These are phyloP conservation scores for Choiromyces venosus DNA, from an alignment of 495 filamentous ascomycete genomes.

Conservation along the genomic window DNA sequence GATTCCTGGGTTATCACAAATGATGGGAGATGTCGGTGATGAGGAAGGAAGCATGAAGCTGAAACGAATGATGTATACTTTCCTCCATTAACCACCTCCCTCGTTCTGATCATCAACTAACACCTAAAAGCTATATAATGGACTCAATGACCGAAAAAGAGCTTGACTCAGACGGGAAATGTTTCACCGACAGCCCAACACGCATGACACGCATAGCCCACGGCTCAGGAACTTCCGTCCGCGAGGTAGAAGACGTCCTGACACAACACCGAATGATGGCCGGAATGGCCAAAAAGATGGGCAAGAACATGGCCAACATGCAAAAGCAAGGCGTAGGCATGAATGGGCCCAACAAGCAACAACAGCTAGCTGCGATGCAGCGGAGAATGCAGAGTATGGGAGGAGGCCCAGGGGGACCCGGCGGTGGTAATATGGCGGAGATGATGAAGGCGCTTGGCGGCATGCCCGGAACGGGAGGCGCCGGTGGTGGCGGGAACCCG, in stretches of 20 bases:
- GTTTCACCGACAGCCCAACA: slow-evolving; percentile 85
- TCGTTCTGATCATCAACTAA: slow-evolving; percentile 1
- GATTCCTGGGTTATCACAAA: slow-evolving; percentile 88
- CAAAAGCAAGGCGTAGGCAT: slow-evolving; percentile 85
- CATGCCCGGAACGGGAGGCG: slow-evolving; percentile 49
- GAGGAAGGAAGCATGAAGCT: slow-evolving; percentile 89
- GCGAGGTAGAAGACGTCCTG: slow-evolving; percentile 95
- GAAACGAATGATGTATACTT: slow-evolving; percentile 73
- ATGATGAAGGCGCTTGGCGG: slow-evolving; percentile 83
- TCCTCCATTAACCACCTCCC: background rate
- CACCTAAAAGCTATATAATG: slow-evolving; percentile 66
- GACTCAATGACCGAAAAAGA: slow-evolving; percentile 96
- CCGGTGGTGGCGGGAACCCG: slow-evolving; percentile 46
- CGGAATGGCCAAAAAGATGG: slow-evolving; percentile 98
- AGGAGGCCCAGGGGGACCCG: slow-evolving; percentile 53
- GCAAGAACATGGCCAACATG: slow-evolving; percentile 94
- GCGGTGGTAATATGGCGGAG: slow-evolving; percentile 72
- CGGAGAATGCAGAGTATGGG: slow-evolving; percentile 91
- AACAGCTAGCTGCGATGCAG: slow-evolving; percentile 97
- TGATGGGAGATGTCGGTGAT: slow-evolving; percentile 94
- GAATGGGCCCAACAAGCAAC: slow-evolving; percentile 77
- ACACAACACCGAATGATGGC: slow-evolving; percentile 99
- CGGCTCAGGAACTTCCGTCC: slow-evolving; percentile 82
- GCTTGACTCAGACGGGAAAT: slow-evolving; percentile 87
- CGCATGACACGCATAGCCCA: slow-evolving; percentile 89